phyloP scores from a whole-genome alignment of 192 early-diverging fungal species.

The Funneliformis mosseae region DNA sequence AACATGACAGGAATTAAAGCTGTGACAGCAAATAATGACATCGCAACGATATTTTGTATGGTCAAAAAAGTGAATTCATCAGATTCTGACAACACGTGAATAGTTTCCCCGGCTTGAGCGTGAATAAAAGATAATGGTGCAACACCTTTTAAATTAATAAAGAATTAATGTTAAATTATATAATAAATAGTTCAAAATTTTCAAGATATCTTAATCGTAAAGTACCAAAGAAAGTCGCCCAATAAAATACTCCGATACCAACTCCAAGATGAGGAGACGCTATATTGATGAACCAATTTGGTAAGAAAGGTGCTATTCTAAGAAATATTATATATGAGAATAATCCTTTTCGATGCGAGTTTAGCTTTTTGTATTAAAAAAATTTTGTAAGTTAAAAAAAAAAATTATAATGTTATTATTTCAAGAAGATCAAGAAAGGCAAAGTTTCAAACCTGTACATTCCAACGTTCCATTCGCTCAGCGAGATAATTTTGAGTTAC shows the following conservation, averaged over 20 bases:
- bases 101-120: constrained; percentile 46
- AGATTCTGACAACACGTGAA: constrained; percentile 42
- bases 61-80: constrained; percentile 47
- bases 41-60: constrained; percentile 40
- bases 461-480: constrained; percentile 47
- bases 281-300: constrained; percentile 52
- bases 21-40: constrained; percentile 11
- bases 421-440: background rate
- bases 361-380: constrained; percentile 7
- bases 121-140: constrained; percentile 44
- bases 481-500: constrained; percentile 52
- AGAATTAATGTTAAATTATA: background rate
- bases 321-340: constrained; percentile 35
- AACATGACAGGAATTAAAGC: constrained; percentile 17
- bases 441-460: constrained; percentile 45
- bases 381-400: background rate
- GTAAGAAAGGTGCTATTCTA: constrained; percentile 25
- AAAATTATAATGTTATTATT: background rate
- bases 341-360: constrained; percentile 11
- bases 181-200: background rate
- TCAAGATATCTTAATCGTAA: background rate
- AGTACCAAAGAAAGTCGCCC: constrained; percentile 30
- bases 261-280: constrained; percentile 49
- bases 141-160: constrained; percentile 38
- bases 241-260: constrained; percentile 37